A percentile compares a stretch with the other conserved stretches of the same genome.
Conservation (phyloP, 768 basidiomycete genomes). For the Clitopilus hobsonii region DNA sequence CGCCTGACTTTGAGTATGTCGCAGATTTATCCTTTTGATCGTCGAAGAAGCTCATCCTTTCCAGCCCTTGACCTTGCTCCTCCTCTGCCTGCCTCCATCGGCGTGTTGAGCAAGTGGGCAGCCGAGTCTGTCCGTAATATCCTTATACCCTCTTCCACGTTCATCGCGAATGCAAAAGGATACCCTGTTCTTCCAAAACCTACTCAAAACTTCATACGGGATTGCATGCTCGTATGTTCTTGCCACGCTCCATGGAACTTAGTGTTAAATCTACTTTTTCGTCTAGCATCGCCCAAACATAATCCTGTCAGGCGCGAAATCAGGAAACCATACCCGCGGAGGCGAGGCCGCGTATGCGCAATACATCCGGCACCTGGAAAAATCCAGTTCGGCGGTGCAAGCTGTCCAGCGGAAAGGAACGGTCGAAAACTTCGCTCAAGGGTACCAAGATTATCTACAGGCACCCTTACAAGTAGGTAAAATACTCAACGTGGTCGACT, state of each 20-base stretch:
- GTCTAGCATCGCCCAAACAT: slow-evolving; percentile 79
- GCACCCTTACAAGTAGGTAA: slow-evolving; percentile 79
- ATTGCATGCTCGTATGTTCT: slow-evolving; percentile 77
- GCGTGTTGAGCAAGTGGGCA: slow-evolving; percentile 81
- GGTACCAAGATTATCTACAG: slow-evolving; percentile 94
- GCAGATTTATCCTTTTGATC: slow-evolving; percentile 1
- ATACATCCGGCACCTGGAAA: slow-evolving; percentile 81
- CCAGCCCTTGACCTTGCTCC: slow-evolving; percentile 89
- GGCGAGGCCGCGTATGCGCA: slow-evolving; percentile 87
- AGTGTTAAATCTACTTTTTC: slow-evolving; percentile 15
- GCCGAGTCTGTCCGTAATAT: slow-evolving; percentile 91
- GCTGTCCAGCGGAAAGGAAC: slow-evolving; percentile 65
- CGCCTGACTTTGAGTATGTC: slow-evolving; percentile 67
- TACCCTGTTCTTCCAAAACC: slow-evolving; percentile 96
- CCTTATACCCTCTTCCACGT: slow-evolving; percentile 84
- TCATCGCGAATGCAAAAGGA: slow-evolving; percentile 93
- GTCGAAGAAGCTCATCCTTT: slow-evolving; percentile 9
- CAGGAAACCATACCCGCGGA: slow-evolving; percentile 68
- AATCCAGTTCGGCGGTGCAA: slow-evolving; percentile 63
- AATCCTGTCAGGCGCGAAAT: slow-evolving; percentile 68
- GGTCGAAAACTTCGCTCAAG: slow-evolving; percentile 86
- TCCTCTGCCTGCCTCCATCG: slow-evolving; percentile 74
- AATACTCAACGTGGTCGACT: slow-evolving; percentile 2
- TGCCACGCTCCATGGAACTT: no score
- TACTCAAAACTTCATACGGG: slow-evolving; percentile 85